phyloP scores from a whole-genome alignment of 75 land plant species.

The Larix kaempferi region DNA sequence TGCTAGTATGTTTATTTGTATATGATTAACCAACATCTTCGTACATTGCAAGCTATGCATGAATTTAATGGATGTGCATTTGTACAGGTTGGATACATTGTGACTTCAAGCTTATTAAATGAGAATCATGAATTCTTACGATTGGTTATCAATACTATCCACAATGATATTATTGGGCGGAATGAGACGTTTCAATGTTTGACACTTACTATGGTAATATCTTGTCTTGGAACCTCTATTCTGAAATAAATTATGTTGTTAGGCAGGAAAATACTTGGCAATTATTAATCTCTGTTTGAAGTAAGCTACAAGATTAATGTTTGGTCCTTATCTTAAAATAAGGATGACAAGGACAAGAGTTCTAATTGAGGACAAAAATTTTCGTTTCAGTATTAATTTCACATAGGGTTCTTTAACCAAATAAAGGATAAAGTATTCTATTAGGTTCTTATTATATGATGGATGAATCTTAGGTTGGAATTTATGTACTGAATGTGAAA shows the following conservation, averaged over 20 bases:
- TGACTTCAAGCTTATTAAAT: constrained; percentile 92
- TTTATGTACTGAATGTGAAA: constrained; percentile 52
- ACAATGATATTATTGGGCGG: constrained; percentile 98
- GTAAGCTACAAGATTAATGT: too few species aligned
- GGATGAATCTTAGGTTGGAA: constrained; percentile 58
- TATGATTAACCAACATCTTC: background rate
- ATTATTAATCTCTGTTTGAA: too few species aligned
- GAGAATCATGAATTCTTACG: constrained; percentile 98
- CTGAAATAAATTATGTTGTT: background rate
- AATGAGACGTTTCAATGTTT: constrained; percentile 98
- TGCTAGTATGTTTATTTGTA: background rate
- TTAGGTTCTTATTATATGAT: too few species aligned
- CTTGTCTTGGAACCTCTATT: background rate
- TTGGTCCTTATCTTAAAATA: too few species aligned
- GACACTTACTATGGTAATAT: constrained; percentile 92
- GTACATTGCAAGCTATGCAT: background rate
- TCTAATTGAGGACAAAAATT: background rate
- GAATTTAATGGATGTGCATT: background rate
- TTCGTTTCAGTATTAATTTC: too few species aligned
- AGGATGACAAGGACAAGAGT: background rate
- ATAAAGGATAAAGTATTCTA: too few species aligned
- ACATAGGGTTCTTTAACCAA: too few species aligned
- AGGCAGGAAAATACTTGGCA: background rate
- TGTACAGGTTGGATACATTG: constrained; percentile 97
- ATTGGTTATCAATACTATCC: constrained; percentile 93